Percentiles rank a stretch among this genome's conserved stretches.
Conservation (phyloP, 192 early-diverging fungal genomes). For the Coemansia sp. region DNA sequence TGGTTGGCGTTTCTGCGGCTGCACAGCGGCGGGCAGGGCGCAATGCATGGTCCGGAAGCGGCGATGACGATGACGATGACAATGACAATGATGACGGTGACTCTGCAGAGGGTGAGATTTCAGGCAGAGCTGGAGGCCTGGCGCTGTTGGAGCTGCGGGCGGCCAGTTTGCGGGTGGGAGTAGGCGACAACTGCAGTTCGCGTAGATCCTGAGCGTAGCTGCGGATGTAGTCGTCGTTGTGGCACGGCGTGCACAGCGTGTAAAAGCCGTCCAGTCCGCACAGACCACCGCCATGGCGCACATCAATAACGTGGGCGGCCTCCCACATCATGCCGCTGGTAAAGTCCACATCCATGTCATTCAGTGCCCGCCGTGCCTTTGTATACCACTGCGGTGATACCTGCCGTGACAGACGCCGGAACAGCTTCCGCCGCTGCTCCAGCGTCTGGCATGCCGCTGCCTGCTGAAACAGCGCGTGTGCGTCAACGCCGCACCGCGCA, state of each 20-base stretch:
- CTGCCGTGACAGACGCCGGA: slow-evolving; percentile 18
- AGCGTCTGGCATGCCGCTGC: slow-evolving; percentile 26
- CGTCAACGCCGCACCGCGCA: slow-evolving; percentile 34
- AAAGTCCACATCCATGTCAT: slow-evolving; percentile 31
- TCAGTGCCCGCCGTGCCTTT: slow-evolving; percentile 24
- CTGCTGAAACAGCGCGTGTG: slow-evolving; percentile 24
- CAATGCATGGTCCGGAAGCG: neutral
- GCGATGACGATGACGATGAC: slow-evolving; percentile 21
- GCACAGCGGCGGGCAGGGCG: neutral
- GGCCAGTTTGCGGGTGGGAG: neutral
- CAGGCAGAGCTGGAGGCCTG: slow-evolving; percentile 7
- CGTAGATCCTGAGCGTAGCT: slow-evolving; percentile 30
- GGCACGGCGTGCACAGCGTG: slow-evolving; percentile 51
- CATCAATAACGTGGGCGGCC: slow-evolving; percentile 46
- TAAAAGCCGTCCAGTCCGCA: slow-evolving; percentile 47
- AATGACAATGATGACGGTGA: neutral
- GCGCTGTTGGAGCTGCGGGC: neutral
- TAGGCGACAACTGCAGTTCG: slow-evolving; percentile 17
- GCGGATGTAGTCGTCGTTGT: slow-evolving; percentile 33
- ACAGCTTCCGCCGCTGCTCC: slow-evolving; percentile 15
- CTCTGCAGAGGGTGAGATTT: slow-evolving; percentile 14
- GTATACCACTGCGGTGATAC: slow-evolving; percentile 32
- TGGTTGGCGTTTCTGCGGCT: slow-evolving; percentile 23
- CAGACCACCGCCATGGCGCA: slow-evolving; percentile 46
- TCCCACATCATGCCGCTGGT: slow-evolving; percentile 54